Evolutionary conservation across 2,329 filamentous ascomycete species (phyloP), one percentile per base, ranked within the genome.

Genomic region (Aspergillus glaucus): DNA sequence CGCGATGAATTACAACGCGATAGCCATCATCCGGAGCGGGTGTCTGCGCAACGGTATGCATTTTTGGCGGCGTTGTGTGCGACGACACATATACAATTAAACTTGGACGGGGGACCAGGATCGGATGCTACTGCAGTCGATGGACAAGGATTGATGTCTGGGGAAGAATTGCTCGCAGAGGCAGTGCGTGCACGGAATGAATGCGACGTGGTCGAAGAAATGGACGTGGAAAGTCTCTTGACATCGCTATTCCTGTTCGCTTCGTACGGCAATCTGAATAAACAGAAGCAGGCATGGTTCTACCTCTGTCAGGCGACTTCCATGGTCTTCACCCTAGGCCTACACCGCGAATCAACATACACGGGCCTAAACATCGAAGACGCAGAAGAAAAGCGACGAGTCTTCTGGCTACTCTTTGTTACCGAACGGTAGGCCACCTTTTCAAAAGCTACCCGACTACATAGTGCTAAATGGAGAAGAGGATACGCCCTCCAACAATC

Each of bases 211-310:
- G 59, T 73, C 17, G 72, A 73, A 15, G 62, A 65, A 17, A 62
- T 71, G n/a, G 68, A 60, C 17, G 55, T 73, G 19, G 65, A 68
- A 41, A 66, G 61, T 7, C 62, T 74, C 9, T 81, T 84, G 50
- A 88, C 85, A n/a, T 89, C 85, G 47, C 89, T 87, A 67, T 90
- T 92, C 64, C 65, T 92, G 22, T 90, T 88, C 58, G 85, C 80
- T 34, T 85, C 84, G 50, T 81, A 85, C 63, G 85, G 86, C 52
- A 84, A 81, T 34, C 71, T 88, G 43, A 85, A 89, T 53, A 76
- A 84, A 63, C 85, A 90, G 63, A 82, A 86, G 53, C 83, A 84
- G 64, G 87, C 86, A 1, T 92, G 87, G 87, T 90, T 84, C 62
- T 82, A 88, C 63, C 73, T 92, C 8, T 82, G 87, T 22, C 87